These are phyloP conservation scores for Aspergillus sclerotiicarbonarius DNA, from an alignment of 495 filamentous ascomycete genomes.

Conservation along the genomic window DNA sequence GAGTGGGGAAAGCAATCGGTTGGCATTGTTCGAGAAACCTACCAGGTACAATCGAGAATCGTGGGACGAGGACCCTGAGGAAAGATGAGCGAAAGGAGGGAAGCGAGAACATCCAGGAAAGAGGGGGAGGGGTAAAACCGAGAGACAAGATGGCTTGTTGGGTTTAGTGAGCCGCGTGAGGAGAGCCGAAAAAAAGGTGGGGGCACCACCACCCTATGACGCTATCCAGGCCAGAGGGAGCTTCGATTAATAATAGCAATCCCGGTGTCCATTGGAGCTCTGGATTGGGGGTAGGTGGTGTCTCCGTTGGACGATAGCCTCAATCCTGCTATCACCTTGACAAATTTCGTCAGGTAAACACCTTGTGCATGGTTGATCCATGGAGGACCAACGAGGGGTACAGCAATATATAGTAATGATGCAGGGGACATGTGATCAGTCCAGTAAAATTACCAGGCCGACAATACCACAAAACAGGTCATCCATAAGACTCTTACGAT, in stretches of 20 bases:
- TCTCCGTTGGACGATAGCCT: too few relatives aligned
- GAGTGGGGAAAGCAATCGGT: constrained; percentile 11
- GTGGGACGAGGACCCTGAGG: constrained; percentile 29
- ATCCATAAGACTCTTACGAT: too few relatives aligned
- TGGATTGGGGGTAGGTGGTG: not conserved
- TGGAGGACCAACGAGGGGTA: too few relatives aligned
- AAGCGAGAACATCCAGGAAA: constrained; percentile 17
- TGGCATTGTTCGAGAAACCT: constrained; percentile 4
- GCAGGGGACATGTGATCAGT: too few relatives aligned
- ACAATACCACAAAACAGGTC: too few relatives aligned
- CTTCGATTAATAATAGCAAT: not conserved
- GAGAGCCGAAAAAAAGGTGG: constrained; percentile 18
- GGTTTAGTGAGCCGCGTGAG: constrained; percentile 20
- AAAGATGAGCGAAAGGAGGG: constrained; percentile 19
- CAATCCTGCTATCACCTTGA: too few relatives aligned
- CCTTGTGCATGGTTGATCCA: too few relatives aligned
- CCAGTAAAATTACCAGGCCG: too few relatives aligned
- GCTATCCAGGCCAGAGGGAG: constrained; percentile 12
- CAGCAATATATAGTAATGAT: too few relatives aligned
- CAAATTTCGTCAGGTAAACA: too few relatives aligned
- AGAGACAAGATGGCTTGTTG: constrained; percentile 9
- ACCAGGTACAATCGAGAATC: constrained; percentile 23
- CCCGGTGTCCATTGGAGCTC: too few relatives aligned
- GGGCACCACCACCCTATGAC: constrained; percentile 15
- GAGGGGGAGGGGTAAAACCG: constrained; percentile 2